phyloP scores from a whole-genome alignment of 2,329 filamentous ascomycete species.

The Hymenoscyphus albidus region DNA sequence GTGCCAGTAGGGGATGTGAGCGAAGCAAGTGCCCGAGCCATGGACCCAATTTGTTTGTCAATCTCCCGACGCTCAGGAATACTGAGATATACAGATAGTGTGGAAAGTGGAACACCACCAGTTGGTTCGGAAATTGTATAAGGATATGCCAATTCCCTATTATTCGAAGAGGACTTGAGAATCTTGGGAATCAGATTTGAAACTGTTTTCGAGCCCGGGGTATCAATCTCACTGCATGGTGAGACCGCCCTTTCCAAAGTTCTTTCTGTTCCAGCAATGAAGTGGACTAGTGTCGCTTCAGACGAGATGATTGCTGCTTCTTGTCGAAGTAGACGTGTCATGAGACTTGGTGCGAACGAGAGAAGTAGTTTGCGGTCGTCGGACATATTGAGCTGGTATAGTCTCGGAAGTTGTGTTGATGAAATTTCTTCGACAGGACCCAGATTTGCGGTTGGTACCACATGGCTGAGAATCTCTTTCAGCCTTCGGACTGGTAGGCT shows the following conservation, averaged over 20 bases:
- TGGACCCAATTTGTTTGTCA: slow-evolving; percentile 30
- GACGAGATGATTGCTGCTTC: slow-evolving; percentile 31
- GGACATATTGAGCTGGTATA: slow-evolving; percentile 34
- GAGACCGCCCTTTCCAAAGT: slow-evolving; percentile 7
- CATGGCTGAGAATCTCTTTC: slow-evolving; percentile 31
- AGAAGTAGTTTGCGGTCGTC: slow-evolving; percentile 30
- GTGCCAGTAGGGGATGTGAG: slow-evolving; percentile 28
- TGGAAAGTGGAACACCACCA: slow-evolving; percentile 27
- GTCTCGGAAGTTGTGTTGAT: slow-evolving; percentile 32
- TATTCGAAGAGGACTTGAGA: slow-evolving; percentile 33
- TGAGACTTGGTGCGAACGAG: slow-evolving; percentile 29
- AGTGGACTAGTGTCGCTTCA: slow-evolving; percentile 32
- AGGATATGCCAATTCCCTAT: slow-evolving; percentile 32
- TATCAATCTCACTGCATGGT: slow-evolving; percentile 5
- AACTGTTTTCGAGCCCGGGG: not conserved
- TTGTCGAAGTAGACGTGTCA: slow-evolving; percentile 32
- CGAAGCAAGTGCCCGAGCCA: slow-evolving; percentile 29
- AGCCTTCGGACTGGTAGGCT: slow-evolving; percentile 31
- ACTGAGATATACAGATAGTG: slow-evolving; percentile 28
- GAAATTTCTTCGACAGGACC: slow-evolving; percentile 31
- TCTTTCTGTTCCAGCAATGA: slow-evolving; percentile 22
- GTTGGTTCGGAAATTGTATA: slow-evolving; percentile 32
- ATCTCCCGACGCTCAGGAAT: slow-evolving; percentile 24
- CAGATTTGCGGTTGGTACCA: slow-evolving; percentile 28
- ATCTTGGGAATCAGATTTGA: slow-evolving; percentile 25